Conservation (phyloP, 129 eudicot genomes). For the Flaveria ramosissima region DNA sequence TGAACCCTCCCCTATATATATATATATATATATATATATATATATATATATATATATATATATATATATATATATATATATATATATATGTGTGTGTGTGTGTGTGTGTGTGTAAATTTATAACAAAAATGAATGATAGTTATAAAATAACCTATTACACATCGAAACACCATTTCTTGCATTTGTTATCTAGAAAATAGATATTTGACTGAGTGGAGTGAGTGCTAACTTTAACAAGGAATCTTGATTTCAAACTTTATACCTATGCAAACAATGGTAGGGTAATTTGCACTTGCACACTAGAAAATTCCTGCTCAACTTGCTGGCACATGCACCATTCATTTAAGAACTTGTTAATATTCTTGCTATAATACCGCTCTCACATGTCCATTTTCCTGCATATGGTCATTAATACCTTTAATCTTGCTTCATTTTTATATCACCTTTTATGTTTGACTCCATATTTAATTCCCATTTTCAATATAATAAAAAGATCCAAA, state of each 20-base stretch:
- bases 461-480: conserved; percentile 2
- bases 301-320: conserved; percentile 36
- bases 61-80: too few species aligned
- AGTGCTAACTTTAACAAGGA: conserved; percentile 13
- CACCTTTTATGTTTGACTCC: conserved; percentile 14
- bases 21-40: too few species aligned
- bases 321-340: conserved; percentile 35
- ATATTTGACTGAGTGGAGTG: conserved; percentile 25
- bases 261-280: background rate
- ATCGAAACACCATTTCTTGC: background rate
- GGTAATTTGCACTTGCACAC: conserved; percentile 22
- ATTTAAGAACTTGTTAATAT: conserved; percentile 26
- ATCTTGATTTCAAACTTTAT: conserved; percentile 22
- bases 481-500: conserved; percentile 24
- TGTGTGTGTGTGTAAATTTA: too few species aligned
- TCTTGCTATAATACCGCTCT: conserved; percentile 41
- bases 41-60: too few species aligned
- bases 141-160: background rate
- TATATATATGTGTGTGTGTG: too few species aligned
- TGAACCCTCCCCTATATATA: too few species aligned
- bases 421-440: conserved; percentile 26
- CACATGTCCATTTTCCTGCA: conserved; percentile 38
- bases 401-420: conserved; percentile 32
- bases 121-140: too few species aligned
- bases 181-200: background rate